A percentile compares a stretch with the other conserved stretches of the same genome.
phyloP scores from a whole-genome alignment of 768 basidiomycete species.

The Leccinellum luteum region DNA sequence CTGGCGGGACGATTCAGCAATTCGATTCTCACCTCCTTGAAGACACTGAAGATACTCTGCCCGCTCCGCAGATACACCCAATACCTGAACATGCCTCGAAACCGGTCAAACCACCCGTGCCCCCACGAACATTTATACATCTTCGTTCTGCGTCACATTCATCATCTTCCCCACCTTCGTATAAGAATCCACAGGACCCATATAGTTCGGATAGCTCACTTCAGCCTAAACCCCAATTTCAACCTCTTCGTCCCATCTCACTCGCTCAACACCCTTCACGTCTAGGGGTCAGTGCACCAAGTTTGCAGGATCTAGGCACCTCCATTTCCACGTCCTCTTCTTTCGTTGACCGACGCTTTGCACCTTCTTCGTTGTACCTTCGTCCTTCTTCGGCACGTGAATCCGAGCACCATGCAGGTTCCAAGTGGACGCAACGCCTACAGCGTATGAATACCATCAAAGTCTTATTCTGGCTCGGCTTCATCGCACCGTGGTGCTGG shows the following conservation, averaged over 20 bases:
- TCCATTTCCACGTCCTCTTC: conserved; percentile 44
- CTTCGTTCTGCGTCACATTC: conserved; percentile 17
- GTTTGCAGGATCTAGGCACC: conserved; percentile 26
- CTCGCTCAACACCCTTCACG: conserved; percentile 6
- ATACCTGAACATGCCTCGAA: conserved; percentile 4
- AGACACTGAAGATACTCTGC: conserved; percentile 8
- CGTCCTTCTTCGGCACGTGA: conserved; percentile 34
- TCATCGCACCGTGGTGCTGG: conserved; percentile 72
- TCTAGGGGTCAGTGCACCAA: conserved; percentile 19
- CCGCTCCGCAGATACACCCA: not conserved
- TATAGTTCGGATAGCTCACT: conserved; percentile 19
- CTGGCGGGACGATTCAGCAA: conserved; percentile 21
- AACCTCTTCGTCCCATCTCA: conserved; percentile 14
- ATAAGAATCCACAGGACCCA: conserved; percentile 17
- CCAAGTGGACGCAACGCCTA: conserved; percentile 9
- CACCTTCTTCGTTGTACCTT: conserved; percentile 39
- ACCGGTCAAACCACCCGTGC: conserved; percentile 20
- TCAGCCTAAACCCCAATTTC: conserved; percentile 8
- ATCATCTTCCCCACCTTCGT: conserved; percentile 27
- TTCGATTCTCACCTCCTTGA: conserved; percentile 19
- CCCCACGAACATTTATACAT: conserved; percentile 12
- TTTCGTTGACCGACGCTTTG: conserved; percentile 52
- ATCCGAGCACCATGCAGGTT: conserved; percentile 19
- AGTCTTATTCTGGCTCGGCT: conserved; percentile 75
- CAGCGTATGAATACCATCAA: conserved; percentile 37